phyloP scores from a whole-genome alignment of 495 filamentous ascomycete genomes.

The Rhypophila decipiens region DNA sequence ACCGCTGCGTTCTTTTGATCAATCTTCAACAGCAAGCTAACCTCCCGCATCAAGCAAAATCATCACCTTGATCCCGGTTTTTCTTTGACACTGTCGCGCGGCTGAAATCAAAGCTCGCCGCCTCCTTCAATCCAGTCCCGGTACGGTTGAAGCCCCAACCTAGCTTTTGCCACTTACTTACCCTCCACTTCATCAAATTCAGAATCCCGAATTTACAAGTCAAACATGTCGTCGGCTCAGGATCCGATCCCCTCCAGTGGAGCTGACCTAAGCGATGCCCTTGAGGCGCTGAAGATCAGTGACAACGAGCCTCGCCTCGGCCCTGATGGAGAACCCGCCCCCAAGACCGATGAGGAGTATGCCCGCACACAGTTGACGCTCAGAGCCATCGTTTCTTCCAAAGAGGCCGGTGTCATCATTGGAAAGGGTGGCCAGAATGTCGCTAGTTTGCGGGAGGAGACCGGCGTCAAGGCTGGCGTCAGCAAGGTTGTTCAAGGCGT shows the following conservation, averaged over 20 bases:
- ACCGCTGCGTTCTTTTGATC: background rate
- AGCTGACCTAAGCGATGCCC: slow-evolving; percentile 43
- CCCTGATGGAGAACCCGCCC: slow-evolving; percentile 62
- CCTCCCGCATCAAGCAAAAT: background rate
- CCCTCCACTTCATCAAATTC: background rate
- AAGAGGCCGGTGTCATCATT: slow-evolving; percentile 97
- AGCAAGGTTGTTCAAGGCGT: slow-evolving; percentile 98
- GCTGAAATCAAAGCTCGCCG: background rate
- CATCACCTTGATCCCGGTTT: background rate
- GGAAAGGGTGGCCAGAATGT: slow-evolving; percentile 98
- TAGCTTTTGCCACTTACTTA: background rate
- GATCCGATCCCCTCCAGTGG: slow-evolving; percentile 35
- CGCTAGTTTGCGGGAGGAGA: slow-evolving; percentile 92
- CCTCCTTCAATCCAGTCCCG: background rate
- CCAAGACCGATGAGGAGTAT: slow-evolving; percentile 94
- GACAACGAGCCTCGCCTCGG: slow-evolving; percentile 53
- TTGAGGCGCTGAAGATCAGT: slow-evolving; percentile 40
- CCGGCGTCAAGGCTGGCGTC: slow-evolving; percentile 93
- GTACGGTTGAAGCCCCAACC: background rate
- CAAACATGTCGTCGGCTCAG: slow-evolving; percentile 43
- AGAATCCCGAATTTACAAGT: slow-evolving; percentile 3
- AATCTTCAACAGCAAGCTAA: background rate
- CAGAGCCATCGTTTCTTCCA: slow-evolving; percentile 94
- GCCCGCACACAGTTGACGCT: slow-evolving; percentile 84
- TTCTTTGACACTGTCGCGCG: background rate